Percentiles rank a stretch among this genome's conserved stretches.
Evolutionary conservation across 78 protist species (phyloP).

Genomic region (Anaeramoeba flamelloides): DNA sequence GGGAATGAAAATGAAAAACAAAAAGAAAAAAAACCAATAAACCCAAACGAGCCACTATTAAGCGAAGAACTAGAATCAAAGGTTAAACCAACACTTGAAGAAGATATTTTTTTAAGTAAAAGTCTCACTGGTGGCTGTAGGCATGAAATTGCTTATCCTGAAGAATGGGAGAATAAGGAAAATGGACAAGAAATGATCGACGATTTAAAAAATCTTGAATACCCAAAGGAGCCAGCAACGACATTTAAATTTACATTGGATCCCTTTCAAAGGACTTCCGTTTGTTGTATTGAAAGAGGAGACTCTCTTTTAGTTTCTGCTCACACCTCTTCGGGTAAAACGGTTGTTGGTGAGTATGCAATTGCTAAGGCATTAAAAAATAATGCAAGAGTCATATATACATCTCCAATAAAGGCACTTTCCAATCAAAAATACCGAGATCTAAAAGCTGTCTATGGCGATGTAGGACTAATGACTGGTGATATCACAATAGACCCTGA

Average conservation of each 20-base stretch:
- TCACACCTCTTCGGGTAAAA: conserved; percentile 96
- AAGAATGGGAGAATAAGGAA: neutral
- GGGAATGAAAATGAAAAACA: neutral
- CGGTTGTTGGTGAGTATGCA: conserved; percentile 81
- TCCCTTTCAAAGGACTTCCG: conserved; percentile 52
- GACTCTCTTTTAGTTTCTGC: conserved; percentile 88
- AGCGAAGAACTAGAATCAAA: neutral
- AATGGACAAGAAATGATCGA: neutral
- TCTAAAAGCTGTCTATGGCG: conserved; percentile 41
- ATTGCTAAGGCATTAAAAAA: conserved; percentile 51
- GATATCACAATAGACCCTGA: conserved; percentile 52
- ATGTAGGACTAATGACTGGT: conserved; percentile 82
- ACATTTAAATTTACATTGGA: conserved; percentile 77
- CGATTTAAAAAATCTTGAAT: neutral
- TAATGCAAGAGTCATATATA: conserved; percentile 54
- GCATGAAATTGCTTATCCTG: neutral
- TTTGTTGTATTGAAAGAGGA: conserved; percentile 6
- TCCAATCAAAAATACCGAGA: conserved; percentile 84
- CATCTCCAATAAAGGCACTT: conserved; percentile 89
- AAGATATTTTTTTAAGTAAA: neutral
- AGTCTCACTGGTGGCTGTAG: neutral
- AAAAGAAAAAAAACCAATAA: neutral
- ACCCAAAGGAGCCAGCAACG: conserved; percentile 31
- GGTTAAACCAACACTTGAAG: neutral
- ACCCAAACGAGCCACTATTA: neutral